Evolutionary conservation across 1,139 yeast genomes (phyloP), one percentile per base, ranked within the genome.

Genomic region (Kluyveromyces marxianus): DNA sequence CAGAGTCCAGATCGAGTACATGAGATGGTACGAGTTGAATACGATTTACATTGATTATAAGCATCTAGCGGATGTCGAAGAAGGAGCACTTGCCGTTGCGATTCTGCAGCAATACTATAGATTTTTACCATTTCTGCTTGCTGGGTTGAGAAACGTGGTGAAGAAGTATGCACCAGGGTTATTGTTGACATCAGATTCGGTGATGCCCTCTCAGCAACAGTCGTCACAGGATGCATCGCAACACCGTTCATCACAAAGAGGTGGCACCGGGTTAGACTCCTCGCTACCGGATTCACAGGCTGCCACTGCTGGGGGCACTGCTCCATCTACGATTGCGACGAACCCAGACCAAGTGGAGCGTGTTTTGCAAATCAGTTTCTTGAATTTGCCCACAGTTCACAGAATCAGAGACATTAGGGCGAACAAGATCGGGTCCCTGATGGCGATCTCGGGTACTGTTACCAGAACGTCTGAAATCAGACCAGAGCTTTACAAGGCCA

Each of bases 381-480:
- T 83, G 70, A 89, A 89, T 61, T 68, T 92, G 52, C 96, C 97
- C 1, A 71, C 88, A 1, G 76, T 85, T 24, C 80, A 86, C 60
- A 77, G 96, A 63, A 85, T 92, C 55, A 79, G 99, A 60, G 98
- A 92, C 59, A 75, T 92, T 48, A 77, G 94, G 57, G 86, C 97
- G 2, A 95, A 87, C 56, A 83, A 83, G 55, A 85, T 92, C 50
- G 99, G 98, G 21, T 74, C 86, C 6, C 73, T 92, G 51, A 75
- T 88, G 71, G 74, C 95, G 8, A 85, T 92, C 34, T 82, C 94
- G 35, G 99, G 98, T 43, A 94, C 99, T 0, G 96, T 94, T 2
- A 92, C 98, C 1, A 76, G 98, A 65, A 89, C 98, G 1, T 85
- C 96, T 30, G 98, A 94, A 68, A 97, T 94, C 14, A 79, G 98